These are phyloP conservation scores for Exophiala calicioides DNA, from an alignment of 2,329 filamentous ascomycete genomes.

Conservation along the genomic window DNA sequence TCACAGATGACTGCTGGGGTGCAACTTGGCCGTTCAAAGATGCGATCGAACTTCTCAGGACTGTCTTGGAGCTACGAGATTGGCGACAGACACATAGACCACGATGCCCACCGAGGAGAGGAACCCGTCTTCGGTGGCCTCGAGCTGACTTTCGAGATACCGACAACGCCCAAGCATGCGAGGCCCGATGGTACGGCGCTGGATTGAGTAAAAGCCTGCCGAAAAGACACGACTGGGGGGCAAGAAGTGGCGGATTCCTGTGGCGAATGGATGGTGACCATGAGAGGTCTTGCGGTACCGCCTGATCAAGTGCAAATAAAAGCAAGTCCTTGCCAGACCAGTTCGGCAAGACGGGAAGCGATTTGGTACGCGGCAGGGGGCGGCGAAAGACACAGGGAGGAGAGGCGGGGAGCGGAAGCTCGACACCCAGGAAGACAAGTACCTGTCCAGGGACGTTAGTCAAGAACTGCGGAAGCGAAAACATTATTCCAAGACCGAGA, in stretches of 20 bases:
- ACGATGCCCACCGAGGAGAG: conserved; percentile 64
- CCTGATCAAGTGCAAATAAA: conserved; percentile 58
- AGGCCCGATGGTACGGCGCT: conserved; percentile 55
- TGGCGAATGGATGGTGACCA: conserved; percentile 53
- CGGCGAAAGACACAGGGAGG: conserved; percentile 50
- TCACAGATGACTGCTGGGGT: conserved; percentile 52
- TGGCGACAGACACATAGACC: conserved; percentile 66
- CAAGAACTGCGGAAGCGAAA: no score
- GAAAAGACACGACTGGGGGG: conserved; percentile 63
- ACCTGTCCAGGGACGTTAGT: neutral
- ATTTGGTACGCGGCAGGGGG: conserved; percentile 55
- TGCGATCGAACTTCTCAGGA: conserved; percentile 56
- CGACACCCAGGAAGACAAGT: neutral
- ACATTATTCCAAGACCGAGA: no score
- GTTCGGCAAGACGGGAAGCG: conserved; percentile 57
- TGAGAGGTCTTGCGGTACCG: conserved; percentile 54
- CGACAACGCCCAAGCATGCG: conserved; percentile 63
- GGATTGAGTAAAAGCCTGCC: conserved; percentile 66
- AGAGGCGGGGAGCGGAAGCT: conserved; percentile 36
- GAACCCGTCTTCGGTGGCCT: conserved; percentile 60
- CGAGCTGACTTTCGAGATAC: conserved; percentile 64
- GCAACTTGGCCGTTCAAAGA: no score
- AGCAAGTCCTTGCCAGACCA: conserved; percentile 61
- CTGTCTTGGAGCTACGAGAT: conserved; percentile 63
- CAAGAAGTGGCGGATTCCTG: conserved; percentile 63